Evolutionary conservation across 352 stramenopile species (phyloP).

Genomic region (Phytophthora pini): DNA sequence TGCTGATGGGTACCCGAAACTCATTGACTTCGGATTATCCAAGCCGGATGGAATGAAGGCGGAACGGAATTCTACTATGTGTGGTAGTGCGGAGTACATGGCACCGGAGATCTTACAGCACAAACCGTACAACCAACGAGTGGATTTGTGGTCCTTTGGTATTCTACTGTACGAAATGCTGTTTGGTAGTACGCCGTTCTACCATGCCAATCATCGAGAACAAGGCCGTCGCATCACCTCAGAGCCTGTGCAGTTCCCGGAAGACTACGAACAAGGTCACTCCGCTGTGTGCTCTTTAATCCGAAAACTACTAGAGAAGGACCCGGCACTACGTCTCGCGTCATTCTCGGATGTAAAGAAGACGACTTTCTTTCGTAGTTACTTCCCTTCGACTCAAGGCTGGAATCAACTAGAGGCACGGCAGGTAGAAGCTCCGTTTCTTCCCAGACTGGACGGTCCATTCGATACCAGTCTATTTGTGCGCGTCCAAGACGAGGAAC

Average conservation of each 20-base stretch:
- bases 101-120: constrained; percentile 73
- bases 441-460: constrained; percentile 57
- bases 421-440: constrained; percentile 56
- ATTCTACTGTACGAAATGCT: constrained; percentile 81
- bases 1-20: constrained; percentile 83
- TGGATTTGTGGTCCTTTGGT: constrained; percentile 81
- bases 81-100: constrained; percentile 83
- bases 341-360: constrained; percentile 54
- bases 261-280: constrained; percentile 50
- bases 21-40: constrained; percentile 77
- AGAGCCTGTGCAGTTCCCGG: constrained; percentile 60
- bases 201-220: constrained; percentile 75
- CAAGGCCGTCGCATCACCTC: constrained; percentile 77
- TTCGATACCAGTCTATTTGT: constrained; percentile 79
- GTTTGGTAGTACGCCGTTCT: constrained; percentile 85
- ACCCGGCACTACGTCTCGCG: constrained; percentile 43
- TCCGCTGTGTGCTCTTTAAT: constrained; percentile 57
- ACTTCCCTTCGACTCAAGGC: constrained; percentile 43
- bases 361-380: constrained; percentile 56
- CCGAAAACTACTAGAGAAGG: constrained; percentile 52
- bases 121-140: constrained; percentile 59
- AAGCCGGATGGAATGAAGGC: constrained; percentile 63
- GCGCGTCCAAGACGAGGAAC: constrained; percentile 44
- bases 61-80: constrained; percentile 58
- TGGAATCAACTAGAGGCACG: constrained; percentile 59